Conservation (phyloP, 768 basidiomycete species). For the Tylopilus sp. region DNA sequence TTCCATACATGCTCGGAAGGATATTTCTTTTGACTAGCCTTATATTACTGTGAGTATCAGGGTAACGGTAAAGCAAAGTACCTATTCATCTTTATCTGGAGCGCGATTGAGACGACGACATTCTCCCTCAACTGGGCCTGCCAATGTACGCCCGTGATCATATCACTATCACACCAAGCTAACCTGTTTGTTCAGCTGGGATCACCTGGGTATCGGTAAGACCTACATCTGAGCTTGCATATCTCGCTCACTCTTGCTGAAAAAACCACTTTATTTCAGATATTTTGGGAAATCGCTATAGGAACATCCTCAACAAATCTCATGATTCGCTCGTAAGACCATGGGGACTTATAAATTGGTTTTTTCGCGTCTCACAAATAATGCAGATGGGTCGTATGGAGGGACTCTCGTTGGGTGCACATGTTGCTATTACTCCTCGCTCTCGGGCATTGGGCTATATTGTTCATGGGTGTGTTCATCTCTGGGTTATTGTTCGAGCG, state of each 20-base stretch:
- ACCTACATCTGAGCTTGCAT: too few relatives aligned
- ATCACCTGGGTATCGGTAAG: too few relatives aligned
- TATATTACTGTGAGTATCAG: too few relatives aligned
- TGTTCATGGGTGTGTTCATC: constrained; percentile 11
- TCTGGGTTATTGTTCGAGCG: not conserved
- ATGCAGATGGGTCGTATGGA: constrained; percentile 31
- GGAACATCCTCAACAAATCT: constrained; percentile 23
- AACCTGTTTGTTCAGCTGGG: too few relatives aligned
- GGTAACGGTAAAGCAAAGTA: too few relatives aligned
- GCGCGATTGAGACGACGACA: too few relatives aligned
- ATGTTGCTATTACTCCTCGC: constrained; percentile 6
- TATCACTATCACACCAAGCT: too few relatives aligned
- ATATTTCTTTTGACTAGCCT: too few relatives aligned
- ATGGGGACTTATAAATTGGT: not conserved
- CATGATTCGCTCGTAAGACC: constrained; percentile 29
- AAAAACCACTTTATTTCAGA: constrained; percentile 4
- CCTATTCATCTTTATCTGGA: too few relatives aligned
- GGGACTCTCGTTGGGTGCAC: constrained; percentile 10
- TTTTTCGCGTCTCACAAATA: not conserved
- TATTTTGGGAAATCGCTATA: constrained; percentile 11
- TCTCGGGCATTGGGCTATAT: constrained; percentile 26
- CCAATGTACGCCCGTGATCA: too few relatives aligned
- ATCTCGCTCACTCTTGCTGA: not conserved
- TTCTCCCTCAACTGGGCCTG: too few relatives aligned
- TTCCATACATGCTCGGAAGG: constrained; percentile 27